Conservation (phyloP, 805 yeast genomes). For the Brettanomyces bruxellensis region DNA sequence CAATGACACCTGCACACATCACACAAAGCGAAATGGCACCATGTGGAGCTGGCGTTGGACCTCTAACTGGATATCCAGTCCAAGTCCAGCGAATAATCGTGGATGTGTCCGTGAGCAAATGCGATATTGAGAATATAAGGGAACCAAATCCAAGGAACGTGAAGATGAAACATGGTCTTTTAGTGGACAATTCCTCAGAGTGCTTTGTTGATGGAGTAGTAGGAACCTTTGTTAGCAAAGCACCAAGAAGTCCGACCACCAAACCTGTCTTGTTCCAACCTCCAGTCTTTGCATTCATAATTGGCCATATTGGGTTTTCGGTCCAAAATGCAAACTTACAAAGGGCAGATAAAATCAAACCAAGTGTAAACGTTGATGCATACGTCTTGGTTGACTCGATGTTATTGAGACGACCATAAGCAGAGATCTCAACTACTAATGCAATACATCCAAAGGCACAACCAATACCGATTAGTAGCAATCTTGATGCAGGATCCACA, state of each 20-base stretch:
- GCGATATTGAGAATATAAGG: conserved; percentile 59
- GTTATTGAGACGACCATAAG: conserved; percentile 26
- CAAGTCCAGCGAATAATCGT: conserved; percentile 91
- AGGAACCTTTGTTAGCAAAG: conserved; percentile 41
- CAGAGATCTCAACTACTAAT: conserved; percentile 43
- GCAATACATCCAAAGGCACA: conserved; percentile 53
- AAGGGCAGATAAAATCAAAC: conserved; percentile 64
- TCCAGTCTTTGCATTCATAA: conserved; percentile 76
- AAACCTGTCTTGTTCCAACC: conserved; percentile 75
- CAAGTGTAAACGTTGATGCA: conserved; percentile 53
- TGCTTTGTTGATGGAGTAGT: not conserved
- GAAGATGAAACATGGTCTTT: conserved; percentile 29
- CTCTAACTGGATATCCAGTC: conserved; percentile 85
- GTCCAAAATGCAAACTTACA: conserved; percentile 70
- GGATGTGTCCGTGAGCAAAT: conserved; percentile 75
- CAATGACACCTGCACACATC: conserved; percentile 47
- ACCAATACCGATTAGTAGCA: conserved; percentile 60
- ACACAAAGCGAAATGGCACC: conserved; percentile 58
- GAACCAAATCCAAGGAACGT: conserved; percentile 72
- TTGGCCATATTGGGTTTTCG: conserved; percentile 95
- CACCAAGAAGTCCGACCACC: conserved; percentile 51
- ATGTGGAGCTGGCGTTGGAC: conserved; percentile 83
- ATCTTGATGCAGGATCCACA: conserved; percentile 59
- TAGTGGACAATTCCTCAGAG: not conserved
- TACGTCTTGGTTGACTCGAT: conserved; percentile 28